Percentiles rank a stretch among this genome's conserved stretches.
Conservation (phyloP, 108 stramenopile species). For the Skeletonema costatum region DNA sequence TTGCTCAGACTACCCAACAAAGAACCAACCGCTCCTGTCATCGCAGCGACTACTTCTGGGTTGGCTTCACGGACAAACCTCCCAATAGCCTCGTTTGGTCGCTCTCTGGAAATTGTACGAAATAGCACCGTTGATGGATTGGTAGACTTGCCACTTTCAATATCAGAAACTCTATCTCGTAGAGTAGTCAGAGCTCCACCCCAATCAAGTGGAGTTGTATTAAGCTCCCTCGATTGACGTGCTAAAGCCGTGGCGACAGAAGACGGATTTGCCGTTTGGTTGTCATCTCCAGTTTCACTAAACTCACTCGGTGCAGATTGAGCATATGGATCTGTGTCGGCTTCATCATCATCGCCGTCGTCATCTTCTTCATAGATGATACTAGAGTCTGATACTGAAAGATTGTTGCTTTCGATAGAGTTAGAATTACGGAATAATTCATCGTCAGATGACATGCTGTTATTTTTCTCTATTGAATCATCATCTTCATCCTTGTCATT, state of each 20-base stretch:
- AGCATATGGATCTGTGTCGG: slow-evolving; percentile 52
- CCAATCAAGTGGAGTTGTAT: slow-evolving; percentile 65
- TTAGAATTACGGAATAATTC: slow-evolving; percentile 15
- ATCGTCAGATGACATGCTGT: slow-evolving; percentile 33
- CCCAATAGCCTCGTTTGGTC: slow-evolving; percentile 79
- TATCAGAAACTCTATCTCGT: slow-evolving; percentile 63
- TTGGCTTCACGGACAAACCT: slow-evolving; percentile 72
- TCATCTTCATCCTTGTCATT: slow-evolving; percentile 12
- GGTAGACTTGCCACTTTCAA: slow-evolving; percentile 61
- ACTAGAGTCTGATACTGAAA: slow-evolving; percentile 14
- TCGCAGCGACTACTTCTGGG: slow-evolving; percentile 82
- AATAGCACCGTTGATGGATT: slow-evolving; percentile 77
- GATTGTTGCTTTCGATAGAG: slow-evolving; percentile 1
- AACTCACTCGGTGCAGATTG: slow-evolving; percentile 64
- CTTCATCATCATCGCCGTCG: slow-evolving; percentile 62
- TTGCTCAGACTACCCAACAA: slow-evolving; percentile 79
- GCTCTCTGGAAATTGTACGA: slow-evolving; percentile 63
- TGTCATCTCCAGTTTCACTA: slow-evolving; percentile 14
- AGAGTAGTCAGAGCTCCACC: slow-evolving; percentile 75
- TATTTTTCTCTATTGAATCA: slow-evolving; percentile 7
- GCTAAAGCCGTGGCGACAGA: slow-evolving; percentile 24
- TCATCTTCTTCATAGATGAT: slow-evolving; percentile 43
- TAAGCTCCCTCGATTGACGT: slow-evolving; percentile 20
- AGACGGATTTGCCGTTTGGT: neutral
- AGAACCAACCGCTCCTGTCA: slow-evolving; percentile 73